Conservation (phyloP, 2,329 filamentous ascomycete genomes). For the Stachybotrys elegans region DNA sequence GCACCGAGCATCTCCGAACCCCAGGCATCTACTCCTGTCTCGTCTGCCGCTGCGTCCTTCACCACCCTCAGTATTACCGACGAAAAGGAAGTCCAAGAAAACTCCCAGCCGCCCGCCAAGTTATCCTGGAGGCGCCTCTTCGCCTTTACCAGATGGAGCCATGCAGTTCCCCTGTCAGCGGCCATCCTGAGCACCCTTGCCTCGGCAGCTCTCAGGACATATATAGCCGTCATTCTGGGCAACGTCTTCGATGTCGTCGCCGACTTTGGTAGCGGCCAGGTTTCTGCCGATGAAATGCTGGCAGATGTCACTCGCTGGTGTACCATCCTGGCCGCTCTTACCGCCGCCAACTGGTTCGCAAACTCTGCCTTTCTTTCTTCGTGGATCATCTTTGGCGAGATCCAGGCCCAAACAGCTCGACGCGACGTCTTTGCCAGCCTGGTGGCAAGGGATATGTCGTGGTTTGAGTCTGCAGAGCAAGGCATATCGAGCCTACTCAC, state of each 20-base stretch:
- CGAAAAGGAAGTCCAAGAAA: too few species aligned
- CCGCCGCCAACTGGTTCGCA: constrained; percentile 59
- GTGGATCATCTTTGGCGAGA: constrained; percentile 77
- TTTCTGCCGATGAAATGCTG: constrained; percentile 47
- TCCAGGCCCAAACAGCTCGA: constrained; percentile 66
- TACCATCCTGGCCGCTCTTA: constrained; percentile 58
- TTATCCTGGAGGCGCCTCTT: constrained; percentile 53
- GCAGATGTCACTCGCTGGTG: constrained; percentile 54
- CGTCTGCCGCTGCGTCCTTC: too few species aligned
- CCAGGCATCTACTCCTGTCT: too few species aligned
- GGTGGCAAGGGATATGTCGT: constrained; percentile 68
- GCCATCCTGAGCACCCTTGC: constrained; percentile 53
- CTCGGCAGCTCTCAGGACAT: constrained; percentile 59
- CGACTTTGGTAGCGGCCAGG: constrained; percentile 52
- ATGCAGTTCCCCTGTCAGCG: constrained; percentile 48
- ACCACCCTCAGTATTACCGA: too few species aligned
- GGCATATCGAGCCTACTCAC: constrained; percentile 69
- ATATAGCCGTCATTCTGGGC: constrained; percentile 67
- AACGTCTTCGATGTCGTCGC: constrained; percentile 69
- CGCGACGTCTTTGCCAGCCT: constrained; percentile 62
- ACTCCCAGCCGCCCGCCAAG: constrained; percentile 6
- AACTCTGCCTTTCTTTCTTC: constrained; percentile 61
- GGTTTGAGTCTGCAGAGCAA: constrained; percentile 72
- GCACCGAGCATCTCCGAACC: not conserved
- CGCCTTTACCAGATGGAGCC: constrained; percentile 60